A percentile compares a stretch with the other conserved stretches of the same genome.
Conservation (phyloP, 257 asterid species). For the Marsdenia floribunda region DNA sequence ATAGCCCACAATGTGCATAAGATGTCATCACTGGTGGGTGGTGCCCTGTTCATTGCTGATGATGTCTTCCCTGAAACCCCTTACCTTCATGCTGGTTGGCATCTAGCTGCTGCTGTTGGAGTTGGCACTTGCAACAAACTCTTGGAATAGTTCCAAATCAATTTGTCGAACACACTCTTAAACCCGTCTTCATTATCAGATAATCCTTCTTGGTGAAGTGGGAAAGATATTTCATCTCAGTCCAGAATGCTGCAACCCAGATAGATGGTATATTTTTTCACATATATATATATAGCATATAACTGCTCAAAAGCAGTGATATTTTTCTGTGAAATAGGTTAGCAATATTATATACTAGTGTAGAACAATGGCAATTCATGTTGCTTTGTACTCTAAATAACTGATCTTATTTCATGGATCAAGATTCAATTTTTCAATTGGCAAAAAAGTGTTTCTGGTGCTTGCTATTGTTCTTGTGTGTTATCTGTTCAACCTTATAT, state of each 20-base stretch:
- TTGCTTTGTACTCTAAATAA: conserved; percentile 9
- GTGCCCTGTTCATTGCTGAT: conserved; percentile 75
- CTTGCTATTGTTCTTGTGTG: not conserved
- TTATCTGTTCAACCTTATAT: not conserved
- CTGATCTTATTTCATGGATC: not conserved
- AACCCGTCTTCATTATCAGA: conserved; percentile 1
- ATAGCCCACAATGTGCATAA: conserved; percentile 67
- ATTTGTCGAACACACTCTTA: conserved; percentile 53
- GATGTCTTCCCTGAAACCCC: conserved; percentile 70
- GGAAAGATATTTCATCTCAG: not conserved
- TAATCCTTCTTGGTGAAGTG: not conserved
- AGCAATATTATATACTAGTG: not conserved
- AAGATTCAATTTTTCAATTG: not conserved
- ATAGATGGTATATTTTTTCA: not conserved
- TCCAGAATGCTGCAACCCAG: not conserved
- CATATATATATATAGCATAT: not conserved
- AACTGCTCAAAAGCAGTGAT: conserved; percentile 2
- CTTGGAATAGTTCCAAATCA: conserved; percentile 37
- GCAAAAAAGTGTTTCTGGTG: not conserved
- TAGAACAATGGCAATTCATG: conserved; percentile 16
- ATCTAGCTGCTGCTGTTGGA: conserved; percentile 88
- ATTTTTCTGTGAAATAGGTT: conserved; percentile 1
- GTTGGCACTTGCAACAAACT: conserved; percentile 82
- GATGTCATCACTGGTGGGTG: conserved; percentile 70
- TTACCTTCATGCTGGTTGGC: conserved; percentile 88